Evolutionary conservation across 1,139 yeast genomes (phyloP).

Genomic region (Hansenula anomala): DNA sequence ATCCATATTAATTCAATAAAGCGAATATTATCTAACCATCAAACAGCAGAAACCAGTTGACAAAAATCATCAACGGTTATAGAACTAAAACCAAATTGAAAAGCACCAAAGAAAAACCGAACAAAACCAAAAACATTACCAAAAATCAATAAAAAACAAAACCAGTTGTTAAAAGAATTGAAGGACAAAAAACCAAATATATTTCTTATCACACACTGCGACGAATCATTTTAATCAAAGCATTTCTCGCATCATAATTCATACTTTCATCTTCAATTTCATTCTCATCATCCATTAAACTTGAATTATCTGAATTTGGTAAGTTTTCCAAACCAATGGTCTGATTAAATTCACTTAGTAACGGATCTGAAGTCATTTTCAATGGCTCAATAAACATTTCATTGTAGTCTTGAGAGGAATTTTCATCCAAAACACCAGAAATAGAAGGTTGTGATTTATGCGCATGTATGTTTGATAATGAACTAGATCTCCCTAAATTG

Average conservation of each 20-base stretch:
- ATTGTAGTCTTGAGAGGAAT: conserved; percentile 2
- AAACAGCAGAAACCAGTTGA: too few relatives aligned
- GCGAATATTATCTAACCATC: too few relatives aligned
- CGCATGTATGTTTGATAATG: background rate
- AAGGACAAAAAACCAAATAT: too few relatives aligned
- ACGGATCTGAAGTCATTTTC: conserved; percentile 13
- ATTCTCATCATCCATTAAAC: conserved; percentile 2
- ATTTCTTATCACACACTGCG: conserved; percentile 15
- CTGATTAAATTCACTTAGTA: conserved; percentile 14
- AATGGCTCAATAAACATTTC: conserved; percentile 19
- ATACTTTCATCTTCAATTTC: conserved; percentile 5
- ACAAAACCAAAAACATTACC: background rate
- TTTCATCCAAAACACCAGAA: background rate
- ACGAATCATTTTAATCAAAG: conserved; percentile 22
- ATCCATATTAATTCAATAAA: too few relatives aligned
- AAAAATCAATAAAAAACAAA: background rate
- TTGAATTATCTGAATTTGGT: conserved; percentile 2
- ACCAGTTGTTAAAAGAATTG: background rate
- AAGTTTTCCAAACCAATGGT: conserved; percentile 7
- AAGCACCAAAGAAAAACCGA: background rate
- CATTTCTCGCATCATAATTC: conserved; percentile 22
- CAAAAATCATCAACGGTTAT: too few relatives aligned
- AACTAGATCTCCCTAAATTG: background rate
- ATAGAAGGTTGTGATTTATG: background rate
- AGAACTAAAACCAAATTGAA: background rate